Conservation (phyloP, 495 filamentous ascomycete species). For the Niebla homalea region DNA sequence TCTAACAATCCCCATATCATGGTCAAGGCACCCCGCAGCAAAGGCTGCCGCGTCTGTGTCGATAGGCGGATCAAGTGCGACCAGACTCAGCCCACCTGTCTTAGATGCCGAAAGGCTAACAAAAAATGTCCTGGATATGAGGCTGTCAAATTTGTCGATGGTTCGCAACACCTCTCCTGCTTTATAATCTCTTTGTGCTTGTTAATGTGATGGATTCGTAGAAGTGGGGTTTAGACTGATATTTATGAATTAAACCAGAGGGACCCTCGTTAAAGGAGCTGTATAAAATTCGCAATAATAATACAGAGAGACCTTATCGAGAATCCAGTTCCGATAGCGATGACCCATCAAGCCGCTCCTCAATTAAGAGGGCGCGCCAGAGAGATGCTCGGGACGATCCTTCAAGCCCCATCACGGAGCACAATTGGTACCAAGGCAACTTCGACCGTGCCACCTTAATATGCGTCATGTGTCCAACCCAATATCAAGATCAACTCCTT, state of each 20-base stretch:
- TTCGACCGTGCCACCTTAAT: constrained; percentile 1
- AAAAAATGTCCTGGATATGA: constrained; percentile 18
- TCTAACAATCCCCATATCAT: background rate
- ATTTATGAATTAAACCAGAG: too few relatives aligned
- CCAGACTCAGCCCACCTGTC: constrained; percentile 20
- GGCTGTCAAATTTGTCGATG: constrained; percentile 5
- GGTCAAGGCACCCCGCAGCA: constrained; percentile 31
- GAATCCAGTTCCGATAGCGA: too few relatives aligned
- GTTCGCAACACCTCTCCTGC: background rate
- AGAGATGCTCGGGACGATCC: too few relatives aligned
- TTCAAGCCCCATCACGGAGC: background rate
- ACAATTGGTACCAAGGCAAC: background rate
- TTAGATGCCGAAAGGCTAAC: constrained; percentile 19
- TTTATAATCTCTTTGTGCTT: background rate
- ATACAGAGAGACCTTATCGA: background rate
- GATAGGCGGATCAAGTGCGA: constrained; percentile 25
- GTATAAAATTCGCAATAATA: background rate
- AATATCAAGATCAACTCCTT: constrained; percentile 6
- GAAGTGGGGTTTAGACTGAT: too few relatives aligned
- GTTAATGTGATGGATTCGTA: background rate
- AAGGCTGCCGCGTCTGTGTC: constrained; percentile 27
- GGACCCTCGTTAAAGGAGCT: background rate
- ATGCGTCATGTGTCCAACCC: constrained; percentile 2
- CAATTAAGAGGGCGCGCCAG: too few relatives aligned
- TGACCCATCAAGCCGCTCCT: too few relatives aligned